Base-by-base conservation (phyloP, 2,329 filamentous ascomycete species). In the Fusarium sp. region DNA sequence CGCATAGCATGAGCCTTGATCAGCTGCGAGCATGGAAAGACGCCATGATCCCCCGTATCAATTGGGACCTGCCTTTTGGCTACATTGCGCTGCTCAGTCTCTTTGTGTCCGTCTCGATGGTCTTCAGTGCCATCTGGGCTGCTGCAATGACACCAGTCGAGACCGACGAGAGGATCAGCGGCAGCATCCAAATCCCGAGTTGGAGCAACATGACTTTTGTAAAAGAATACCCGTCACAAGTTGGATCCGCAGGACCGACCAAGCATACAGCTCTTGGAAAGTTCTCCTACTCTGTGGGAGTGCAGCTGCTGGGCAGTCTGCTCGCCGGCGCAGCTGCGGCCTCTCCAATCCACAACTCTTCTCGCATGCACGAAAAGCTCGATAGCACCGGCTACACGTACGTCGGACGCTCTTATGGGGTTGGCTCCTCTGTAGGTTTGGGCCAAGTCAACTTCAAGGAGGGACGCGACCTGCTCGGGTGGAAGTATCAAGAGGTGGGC, bases 401-500 rank as follows among this genome's bases (percentile, higher is more conserved):
- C 60, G 35, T 73, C n/a, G 78, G 79, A 3, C 73, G 79, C 6
- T 80, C 79, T 0, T 80, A 79, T 14, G 79, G 79, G 5, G 59
- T 77, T 5, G 79, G 79, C 9, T 58, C 78, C n/a, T 69, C 77
- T 4, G 71, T 75, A n/a, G 79, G 79, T 6, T 60, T 80, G 11
- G 64, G 65, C 9, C 22, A 64, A 6, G 58, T 69, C 3, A 25
- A 56, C n/a, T 68, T 59, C 6, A n/a, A 68, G 35, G 13, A 62
- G 1, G 71, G 73, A 13, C 65, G 58, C 7, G 42, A 38, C 50
- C 27, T 75, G 10, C 52, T 70, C n/a, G 52, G 59, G 10, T 84
- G 83, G 68, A 66, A 69, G 11, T 84, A 80, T 40, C 73, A 81
- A 57, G 82, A 85, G 59, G 36, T 70, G 27, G 81, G 82, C 18